These are phyloP conservation scores for Dactylellina parvicollis DNA, from an alignment of 2,329 filamentous ascomycete species.

Conservation along the genomic window DNA sequence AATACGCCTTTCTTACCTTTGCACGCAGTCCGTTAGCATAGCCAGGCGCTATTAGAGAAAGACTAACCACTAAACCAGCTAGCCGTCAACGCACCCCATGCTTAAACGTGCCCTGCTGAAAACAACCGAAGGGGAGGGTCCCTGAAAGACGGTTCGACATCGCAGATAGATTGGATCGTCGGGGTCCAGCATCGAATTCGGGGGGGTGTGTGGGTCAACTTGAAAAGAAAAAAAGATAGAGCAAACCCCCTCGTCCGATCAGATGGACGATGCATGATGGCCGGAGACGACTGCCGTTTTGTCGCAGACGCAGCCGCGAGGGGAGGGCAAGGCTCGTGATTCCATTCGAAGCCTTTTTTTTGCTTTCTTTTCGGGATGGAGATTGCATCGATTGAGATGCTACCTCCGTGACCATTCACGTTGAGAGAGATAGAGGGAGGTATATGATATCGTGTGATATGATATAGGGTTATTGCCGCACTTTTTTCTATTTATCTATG, in stretches of 20 bases:
- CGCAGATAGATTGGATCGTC: slow-evolving; percentile 51
- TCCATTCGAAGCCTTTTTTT: neutral
- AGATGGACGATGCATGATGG: neutral
- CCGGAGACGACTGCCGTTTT: neutral
- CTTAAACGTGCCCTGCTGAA: slow-evolving; percentile 24
- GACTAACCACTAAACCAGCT: no score
- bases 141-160: slow-evolving; percentile 47
- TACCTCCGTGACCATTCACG: neutral
- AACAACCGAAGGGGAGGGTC: slow-evolving; percentile 17
- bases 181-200: slow-evolving; percentile 16
- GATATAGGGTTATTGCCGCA: slow-evolving; percentile 37
- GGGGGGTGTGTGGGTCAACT: no score
- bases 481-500: neutral
- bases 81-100: no score
- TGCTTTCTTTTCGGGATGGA: neutral
- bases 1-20: no score
- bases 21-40: no score
- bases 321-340: slow-evolving; percentile 27
- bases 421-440: neutral
- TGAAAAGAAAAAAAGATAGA: neutral
- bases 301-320: no score
- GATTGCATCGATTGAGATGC: neutral
- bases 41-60: no score
- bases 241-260: neutral
- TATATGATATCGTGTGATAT: slow-evolving; percentile 40